Evolutionary conservation across 2,329 filamentous ascomycete species (phyloP), one percentile per base, ranked within the genome.

Genomic region (Byssochlamys sp.): DNA sequence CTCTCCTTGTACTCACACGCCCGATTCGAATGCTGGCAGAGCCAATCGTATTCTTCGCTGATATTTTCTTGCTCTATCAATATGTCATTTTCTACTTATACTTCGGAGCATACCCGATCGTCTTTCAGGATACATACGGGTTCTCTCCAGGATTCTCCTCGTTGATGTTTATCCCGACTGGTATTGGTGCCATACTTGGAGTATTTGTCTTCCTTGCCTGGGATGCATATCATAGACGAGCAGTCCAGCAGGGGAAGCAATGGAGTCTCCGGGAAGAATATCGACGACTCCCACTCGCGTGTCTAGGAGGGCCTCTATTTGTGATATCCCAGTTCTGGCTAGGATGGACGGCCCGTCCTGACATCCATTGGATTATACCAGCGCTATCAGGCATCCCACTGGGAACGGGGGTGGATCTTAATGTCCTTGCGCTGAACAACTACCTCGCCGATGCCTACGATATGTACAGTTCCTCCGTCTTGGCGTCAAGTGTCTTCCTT

Each of bases 11-110:
- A 1, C 83, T 90, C 39, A 85, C 84, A 1, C 75, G 88, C 0
- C 87, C 88, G 0, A 70, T 89, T 12, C 79, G 85, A 52, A 90
- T 90, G 87, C 75, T 85, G 45, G 84, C 80, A 51, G 88, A 91
- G 69, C 83, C 84, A 57, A 85, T 91, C 53, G 86, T 90, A 14
- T 77, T 84, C 53, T 84, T 83, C 54, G 81, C 81, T 1, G 89
- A 84, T 73, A 65, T 81, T 69, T 90, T 89, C 70, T 75, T 89
- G 25, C 83, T 87, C 52, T 77, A 90, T 50, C 78, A 83, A 52
- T 90, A 89, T 66, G 79, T 75, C 2, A 79, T 84, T 58, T 81
- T 84, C 63, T 84, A 82, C 77, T 86, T 90, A 73, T 88, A 84
- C 67, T 88, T 90, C 63, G 82, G 88, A 69, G 84, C 85, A 4